These are phyloP conservation scores for Hypoxylon rubiginosum DNA, from an alignment of 2,329 filamentous ascomycete species.

Conservation along the genomic window DNA sequence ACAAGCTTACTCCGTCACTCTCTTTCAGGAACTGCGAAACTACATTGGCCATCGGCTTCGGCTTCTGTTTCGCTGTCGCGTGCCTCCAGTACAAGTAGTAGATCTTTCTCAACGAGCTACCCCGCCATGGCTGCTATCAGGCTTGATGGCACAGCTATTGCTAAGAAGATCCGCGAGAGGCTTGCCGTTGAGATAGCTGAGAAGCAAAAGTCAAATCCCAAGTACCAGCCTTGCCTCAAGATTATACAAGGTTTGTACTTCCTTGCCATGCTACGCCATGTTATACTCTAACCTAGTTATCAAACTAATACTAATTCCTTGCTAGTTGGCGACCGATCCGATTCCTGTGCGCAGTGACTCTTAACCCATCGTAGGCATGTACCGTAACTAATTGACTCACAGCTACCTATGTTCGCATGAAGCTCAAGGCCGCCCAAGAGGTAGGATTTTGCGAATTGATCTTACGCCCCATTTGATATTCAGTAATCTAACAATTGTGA, in stretches of 20 bases:
- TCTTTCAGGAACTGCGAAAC: conserved; percentile 21
- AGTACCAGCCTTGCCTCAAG: conserved; percentile 89
- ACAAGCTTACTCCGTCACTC: conserved; percentile 26
- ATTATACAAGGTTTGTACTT: conserved; percentile 86
- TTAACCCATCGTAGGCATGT: conserved; percentile 34
- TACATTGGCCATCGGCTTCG: conserved; percentile 26
- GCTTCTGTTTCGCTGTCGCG: conserved; percentile 29
- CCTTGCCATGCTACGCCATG: conserved; percentile 7
- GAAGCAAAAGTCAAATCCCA: conserved; percentile 84
- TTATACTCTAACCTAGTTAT: conserved; percentile 16
- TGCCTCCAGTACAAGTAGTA: conserved; percentile 39
- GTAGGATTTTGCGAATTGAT: conserved; percentile 60
- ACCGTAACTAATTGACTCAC: conserved; percentile 52
- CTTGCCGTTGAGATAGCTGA: conserved; percentile 84
- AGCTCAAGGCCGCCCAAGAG: conserved; percentile 95
- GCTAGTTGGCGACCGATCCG: conserved; percentile 89
- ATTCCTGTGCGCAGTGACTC: conserved; percentile 77
- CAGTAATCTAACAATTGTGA: conserved; percentile 39
- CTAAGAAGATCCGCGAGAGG: conserved; percentile 87
- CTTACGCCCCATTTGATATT: conserved; percentile 8
- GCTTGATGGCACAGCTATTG: conserved; percentile 96
- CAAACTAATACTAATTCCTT: conserved; percentile 33
- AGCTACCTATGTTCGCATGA: conserved; percentile 99
- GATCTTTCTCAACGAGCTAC: conserved; percentile 62
- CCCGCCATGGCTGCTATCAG: conserved; percentile 85